Evolutionary conservation across 108 stramenopile genomes (phyloP), one percentile per base, ranked within the genome.

Genomic region (Skeletonema marinoi): DNA sequence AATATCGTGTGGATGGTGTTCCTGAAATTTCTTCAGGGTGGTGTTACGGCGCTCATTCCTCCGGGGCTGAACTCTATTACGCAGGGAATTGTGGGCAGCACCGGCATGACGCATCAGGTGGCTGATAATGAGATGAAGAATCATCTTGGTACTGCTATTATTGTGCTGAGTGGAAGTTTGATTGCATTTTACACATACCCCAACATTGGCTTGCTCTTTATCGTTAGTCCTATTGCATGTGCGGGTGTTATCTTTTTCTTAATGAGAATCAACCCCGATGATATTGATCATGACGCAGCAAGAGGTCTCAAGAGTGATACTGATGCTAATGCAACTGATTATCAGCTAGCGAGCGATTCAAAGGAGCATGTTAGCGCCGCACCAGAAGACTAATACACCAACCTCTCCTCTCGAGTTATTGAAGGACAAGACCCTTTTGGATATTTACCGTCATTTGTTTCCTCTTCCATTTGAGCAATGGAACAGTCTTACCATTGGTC

Each of bases 221-320:
- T 92, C 36, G 94, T 96, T 59, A 92, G 91, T 68, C 94, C 94
- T 10, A 87, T 96, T 81, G 92, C 92, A 35, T 96, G 92, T 81
- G 68, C 83, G 48, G 88, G 88, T 8, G 87, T 92, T 42, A 64
- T 96, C 8, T 84, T 68, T 70, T 92, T 88, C 77, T 73, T 96
- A 66, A 63, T 74, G 48, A 77, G 83, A 46, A 96, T 96, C 74
- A 65, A 75, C n/a, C 88, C 91, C 10, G 61, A 70, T 11, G 92
- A 96, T 65, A 96, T 96, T 73, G 94, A 96, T 76, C 92, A 96
- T 64, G 82, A 90, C 66, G 94, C 88, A n/a, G 94, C 94, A 7
- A 91, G 94, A 59, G 94, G 94, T 13, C 77, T 92, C 16, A 73
- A 84, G 71, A 48, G 77, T 38, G 32, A 42, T 56, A 7, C 74